Evolutionary conservation across 352 stramenopile species (phyloP).

Genomic region (Globisporangium megalacanthum): DNA sequence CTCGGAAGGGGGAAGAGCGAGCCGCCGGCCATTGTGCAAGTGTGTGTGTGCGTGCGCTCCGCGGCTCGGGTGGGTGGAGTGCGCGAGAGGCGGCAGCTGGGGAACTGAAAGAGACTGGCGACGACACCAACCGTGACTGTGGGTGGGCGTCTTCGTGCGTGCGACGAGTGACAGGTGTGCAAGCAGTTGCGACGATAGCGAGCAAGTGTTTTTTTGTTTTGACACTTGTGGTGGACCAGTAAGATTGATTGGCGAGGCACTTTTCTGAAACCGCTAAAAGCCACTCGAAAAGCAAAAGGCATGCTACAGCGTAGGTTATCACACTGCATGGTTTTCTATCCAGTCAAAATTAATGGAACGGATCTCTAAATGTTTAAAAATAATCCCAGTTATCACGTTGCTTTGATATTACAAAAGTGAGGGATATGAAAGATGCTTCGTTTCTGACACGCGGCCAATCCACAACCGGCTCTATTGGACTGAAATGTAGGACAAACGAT

Average conservation of each 20-base stretch:
- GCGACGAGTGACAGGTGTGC: too few relatives aligned
- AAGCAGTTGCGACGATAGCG: too few relatives aligned
- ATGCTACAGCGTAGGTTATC: background rate
- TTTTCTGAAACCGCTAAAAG: background rate
- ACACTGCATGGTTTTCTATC: too few relatives aligned
- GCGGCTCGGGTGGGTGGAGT: too few relatives aligned
- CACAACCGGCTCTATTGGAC: background rate
- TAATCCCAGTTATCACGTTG: background rate
- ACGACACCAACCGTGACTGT: too few relatives aligned
- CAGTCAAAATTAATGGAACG: too few relatives aligned
- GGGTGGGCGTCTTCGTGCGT: too few relatives aligned
- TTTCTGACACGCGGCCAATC: background rate
- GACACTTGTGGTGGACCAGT: too few relatives aligned
- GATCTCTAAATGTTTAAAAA: background rate
- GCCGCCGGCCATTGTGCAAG: slow-evolving; percentile 16
- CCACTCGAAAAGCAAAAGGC: background rate
- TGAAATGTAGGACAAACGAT: background rate
- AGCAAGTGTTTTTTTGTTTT: too few relatives aligned
- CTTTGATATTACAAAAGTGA: background rate
- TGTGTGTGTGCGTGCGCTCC: background rate
- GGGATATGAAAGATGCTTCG: background rate
- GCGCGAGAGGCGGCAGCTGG: too few relatives aligned
- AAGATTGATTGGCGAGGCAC: background rate
- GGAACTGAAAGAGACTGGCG: too few relatives aligned
- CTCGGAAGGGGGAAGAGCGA: slow-evolving; percentile 46